Percentiles rank a stretch among this genome's conserved stretches.
phyloP scores from a whole-genome alignment of 768 basidiomycete genomes.

The Termitomyces sp. region DNA sequence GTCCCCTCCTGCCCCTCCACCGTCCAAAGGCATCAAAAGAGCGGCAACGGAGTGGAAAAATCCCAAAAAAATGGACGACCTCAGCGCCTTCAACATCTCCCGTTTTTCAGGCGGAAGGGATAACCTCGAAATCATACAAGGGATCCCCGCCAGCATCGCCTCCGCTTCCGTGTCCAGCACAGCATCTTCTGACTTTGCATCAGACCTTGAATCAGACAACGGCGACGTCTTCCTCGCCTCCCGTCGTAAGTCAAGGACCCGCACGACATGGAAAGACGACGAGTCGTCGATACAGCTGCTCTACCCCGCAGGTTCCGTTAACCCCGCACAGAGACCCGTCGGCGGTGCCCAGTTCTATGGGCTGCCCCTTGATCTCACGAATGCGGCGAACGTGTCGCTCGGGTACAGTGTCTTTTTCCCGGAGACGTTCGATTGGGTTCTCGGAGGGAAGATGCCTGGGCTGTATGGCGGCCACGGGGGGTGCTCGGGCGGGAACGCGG shows the following conservation, averaged over 20 bases:
- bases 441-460: slow-evolving; percentile 84
- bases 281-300: slow-evolving; percentile 54
- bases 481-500: slow-evolving; percentile 76
- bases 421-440: slow-evolving; percentile 68
- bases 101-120: slow-evolving; percentile 48
- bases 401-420: slow-evolving; percentile 80
- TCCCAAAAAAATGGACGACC: slow-evolving; percentile 52
- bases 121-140: slow-evolving; percentile 55
- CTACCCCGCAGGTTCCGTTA: slow-evolving; percentile 68
- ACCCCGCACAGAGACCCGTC: slow-evolving; percentile 56
- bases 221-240: slow-evolving; percentile 8
- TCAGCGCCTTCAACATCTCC: slow-evolving; percentile 57
- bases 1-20: slow-evolving; percentile 5
- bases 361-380: slow-evolving; percentile 36
- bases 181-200: neutral
- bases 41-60: slow-evolving; percentile 41
- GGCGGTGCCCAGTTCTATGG: slow-evolving; percentile 76
- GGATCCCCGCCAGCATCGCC: slow-evolving; percentile 32
- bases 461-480: slow-evolving; percentile 64
- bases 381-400: slow-evolving; percentile 52
- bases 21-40: neutral
- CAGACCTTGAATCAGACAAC: slow-evolving; percentile 2
- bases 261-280: slow-evolving; percentile 22
- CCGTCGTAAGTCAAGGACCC: neutral
- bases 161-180: slow-evolving; percentile 12